A percentile compares a stretch with the other conserved stretches of the same genome.
Evolutionary conservation across 2,329 filamentous ascomycete genomes (phyloP).

Genomic region (Fusarium decemcellulare): DNA sequence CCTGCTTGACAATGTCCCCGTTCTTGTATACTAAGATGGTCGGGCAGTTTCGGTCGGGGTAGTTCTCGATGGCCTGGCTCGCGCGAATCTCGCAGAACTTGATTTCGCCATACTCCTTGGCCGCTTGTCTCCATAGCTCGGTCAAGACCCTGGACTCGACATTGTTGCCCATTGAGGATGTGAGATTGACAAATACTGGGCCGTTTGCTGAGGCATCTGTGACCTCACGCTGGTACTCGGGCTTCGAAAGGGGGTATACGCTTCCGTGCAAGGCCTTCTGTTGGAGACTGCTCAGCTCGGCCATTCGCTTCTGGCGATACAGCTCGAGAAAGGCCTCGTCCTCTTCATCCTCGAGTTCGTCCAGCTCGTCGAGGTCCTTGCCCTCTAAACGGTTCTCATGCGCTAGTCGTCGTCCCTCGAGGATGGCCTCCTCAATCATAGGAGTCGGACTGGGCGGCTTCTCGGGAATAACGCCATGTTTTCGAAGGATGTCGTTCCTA

Average conservation of each 20-base stretch:
- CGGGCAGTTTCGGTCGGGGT: slow-evolving; percentile 94
- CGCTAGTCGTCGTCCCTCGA: slow-evolving; percentile 85
- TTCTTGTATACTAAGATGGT: slow-evolving; percentile 95
- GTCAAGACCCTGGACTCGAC: slow-evolving; percentile 87
- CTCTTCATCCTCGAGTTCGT: slow-evolving; percentile 94
- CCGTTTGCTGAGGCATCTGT: slow-evolving; percentile 87
- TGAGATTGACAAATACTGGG: slow-evolving; percentile 83
- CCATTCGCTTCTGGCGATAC: slow-evolving; percentile 90
- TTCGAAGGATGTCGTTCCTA: slow-evolving; percentile 98
- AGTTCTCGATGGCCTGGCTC: slow-evolving; percentile 94
- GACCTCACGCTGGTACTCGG: slow-evolving; percentile 91
- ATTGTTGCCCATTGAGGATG: slow-evolving; percentile 83
- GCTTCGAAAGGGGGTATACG: slow-evolving; percentile 95
- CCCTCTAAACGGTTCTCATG: slow-evolving; percentile 95
- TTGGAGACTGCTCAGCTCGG: slow-evolving; percentile 82
- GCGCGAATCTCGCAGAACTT: slow-evolving; percentile 98
- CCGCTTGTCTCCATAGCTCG: slow-evolving; percentile 89
- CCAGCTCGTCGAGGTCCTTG: slow-evolving; percentile 94
- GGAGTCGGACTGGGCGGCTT: slow-evolving; percentile 96
- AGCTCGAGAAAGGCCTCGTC: slow-evolving; percentile 92
- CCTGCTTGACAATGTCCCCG: slow-evolving; percentile 90
- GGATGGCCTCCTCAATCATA: slow-evolving; percentile 93
- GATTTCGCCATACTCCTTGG: slow-evolving; percentile 88
- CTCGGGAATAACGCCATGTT: slow-evolving; percentile 97
- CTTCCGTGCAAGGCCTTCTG: slow-evolving; percentile 87